Conservation (phyloP, 495 filamentous ascomycete species). For the Aspergillus indologenus region DNA sequence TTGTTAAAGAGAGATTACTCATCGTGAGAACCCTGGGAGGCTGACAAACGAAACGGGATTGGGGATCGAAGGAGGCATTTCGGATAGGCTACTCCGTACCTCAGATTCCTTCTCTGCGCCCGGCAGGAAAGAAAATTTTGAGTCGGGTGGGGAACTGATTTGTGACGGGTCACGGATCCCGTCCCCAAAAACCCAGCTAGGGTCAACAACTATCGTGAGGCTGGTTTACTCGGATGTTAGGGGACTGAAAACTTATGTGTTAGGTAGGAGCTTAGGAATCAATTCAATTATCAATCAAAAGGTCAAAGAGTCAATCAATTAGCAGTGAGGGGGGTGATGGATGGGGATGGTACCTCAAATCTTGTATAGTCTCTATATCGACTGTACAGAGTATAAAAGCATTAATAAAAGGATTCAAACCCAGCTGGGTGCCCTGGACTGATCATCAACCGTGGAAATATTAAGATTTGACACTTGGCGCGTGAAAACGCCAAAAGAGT, state of each 20-base stretch:
- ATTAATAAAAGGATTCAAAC: background rate
- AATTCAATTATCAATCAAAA: background rate
- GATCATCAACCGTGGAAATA: background rate
- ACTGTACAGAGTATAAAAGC: no score
- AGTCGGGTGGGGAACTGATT: background rate
- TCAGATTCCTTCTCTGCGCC: background rate
- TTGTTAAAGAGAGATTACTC: background rate
- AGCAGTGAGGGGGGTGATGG: background rate
- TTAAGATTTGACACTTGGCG: background rate
- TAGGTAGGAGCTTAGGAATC: background rate
- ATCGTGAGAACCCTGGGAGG: background rate
- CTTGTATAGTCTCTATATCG: background rate
- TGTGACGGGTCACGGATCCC: background rate
- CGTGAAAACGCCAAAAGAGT: background rate
- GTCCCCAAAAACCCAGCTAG: background rate
- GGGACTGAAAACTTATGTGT: background rate
- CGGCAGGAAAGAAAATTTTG: background rate
- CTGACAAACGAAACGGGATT: background rate
- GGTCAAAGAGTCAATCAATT: background rate
- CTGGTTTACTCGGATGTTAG: background rate
- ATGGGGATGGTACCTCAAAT: background rate
- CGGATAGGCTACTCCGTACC: slow-evolving; percentile 4
- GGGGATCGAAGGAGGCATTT: no score
- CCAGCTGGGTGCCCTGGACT: background rate
- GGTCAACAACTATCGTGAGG: background rate